Conservation (phyloP, 2,329 filamentous ascomycete genomes). For the Clarireedia sp. region DNA sequence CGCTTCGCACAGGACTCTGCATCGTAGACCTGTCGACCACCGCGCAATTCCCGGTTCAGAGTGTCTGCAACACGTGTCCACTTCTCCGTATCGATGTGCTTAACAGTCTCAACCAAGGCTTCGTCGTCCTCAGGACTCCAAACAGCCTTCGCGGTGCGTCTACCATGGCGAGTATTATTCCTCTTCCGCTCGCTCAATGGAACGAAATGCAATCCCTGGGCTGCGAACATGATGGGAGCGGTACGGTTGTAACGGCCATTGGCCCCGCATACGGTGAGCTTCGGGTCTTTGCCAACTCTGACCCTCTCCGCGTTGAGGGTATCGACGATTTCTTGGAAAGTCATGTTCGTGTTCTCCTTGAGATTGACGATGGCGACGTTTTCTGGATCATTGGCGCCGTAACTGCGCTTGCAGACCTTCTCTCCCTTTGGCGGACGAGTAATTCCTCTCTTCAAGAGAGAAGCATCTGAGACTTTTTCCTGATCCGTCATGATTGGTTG, state of each 20-base stretch:
- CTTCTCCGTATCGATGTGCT: slow-evolving; percentile 16
- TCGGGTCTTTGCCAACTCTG: slow-evolving; percentile 13
- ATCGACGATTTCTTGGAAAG: slow-evolving; percentile 20
- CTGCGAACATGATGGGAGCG: slow-evolving; percentile 25
- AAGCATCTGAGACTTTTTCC: slow-evolving; percentile 17
- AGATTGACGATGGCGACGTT: slow-evolving; percentile 28
- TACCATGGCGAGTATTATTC: not conserved
- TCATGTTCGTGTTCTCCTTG: slow-evolving; percentile 17
- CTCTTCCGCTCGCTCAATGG: slow-evolving; percentile 17
- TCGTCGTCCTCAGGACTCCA: slow-evolving; percentile 20
- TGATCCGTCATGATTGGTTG: slow-evolving; percentile 14
- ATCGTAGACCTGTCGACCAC: not conserved
- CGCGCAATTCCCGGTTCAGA: slow-evolving; percentile 2
- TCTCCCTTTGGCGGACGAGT: slow-evolving; percentile 10
- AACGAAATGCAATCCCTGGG: slow-evolving; percentile 21
- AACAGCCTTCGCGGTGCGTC: not conserved
- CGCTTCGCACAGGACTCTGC: slow-evolving; percentile 3
- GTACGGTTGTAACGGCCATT: slow-evolving; percentile 27
- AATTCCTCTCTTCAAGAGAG: slow-evolving; percentile 22
- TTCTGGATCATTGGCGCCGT: slow-evolving; percentile 28
- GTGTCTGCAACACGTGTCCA: slow-evolving; percentile 18
- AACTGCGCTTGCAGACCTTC: slow-evolving; percentile 20
- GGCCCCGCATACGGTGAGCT: slow-evolving; percentile 19
- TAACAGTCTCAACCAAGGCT: slow-evolving; percentile 14
- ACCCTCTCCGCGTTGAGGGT: slow-evolving; percentile 20